These are phyloP conservation scores for Penicillium sp. DNA, from an alignment of 2,329 filamentous ascomycete species.

Conservation along the genomic window DNA sequence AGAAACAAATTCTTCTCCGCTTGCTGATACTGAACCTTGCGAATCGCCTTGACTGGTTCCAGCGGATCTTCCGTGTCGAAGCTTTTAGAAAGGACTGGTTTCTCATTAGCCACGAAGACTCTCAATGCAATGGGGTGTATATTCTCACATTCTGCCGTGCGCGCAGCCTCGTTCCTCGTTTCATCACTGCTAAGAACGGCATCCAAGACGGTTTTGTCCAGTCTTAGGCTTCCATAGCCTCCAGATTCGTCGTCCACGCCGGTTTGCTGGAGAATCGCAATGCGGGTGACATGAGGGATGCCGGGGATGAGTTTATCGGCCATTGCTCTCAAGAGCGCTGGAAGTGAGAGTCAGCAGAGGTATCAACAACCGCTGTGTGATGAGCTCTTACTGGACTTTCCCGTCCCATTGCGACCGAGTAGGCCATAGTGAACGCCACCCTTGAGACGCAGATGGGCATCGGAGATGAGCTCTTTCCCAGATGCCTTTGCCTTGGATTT, in stretches of 20 bases:
- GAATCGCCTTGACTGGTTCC: constrained; percentile 65
- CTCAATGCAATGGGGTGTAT: background rate
- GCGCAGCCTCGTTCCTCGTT: constrained; percentile 60
- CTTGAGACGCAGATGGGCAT: constrained; percentile 74
- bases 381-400: constrained; percentile 71
- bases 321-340: constrained; percentile 75
- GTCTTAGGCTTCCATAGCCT: constrained; percentile 16
- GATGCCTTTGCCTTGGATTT: constrained; percentile 60
- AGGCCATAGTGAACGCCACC: constrained; percentile 77
- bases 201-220: constrained; percentile 63
- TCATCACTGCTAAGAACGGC: constrained; percentile 66
- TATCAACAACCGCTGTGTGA: no score
- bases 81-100: constrained; percentile 62
- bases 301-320: constrained; percentile 80
- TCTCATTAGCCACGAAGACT: background rate
- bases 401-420: constrained; percentile 79
- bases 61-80: constrained; percentile 64
- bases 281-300: constrained; percentile 68
- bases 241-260: constrained; percentile 39
- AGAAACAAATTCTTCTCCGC: constrained; percentile 69
- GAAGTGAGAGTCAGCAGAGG: constrained; percentile 5
- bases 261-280: constrained; percentile 74
- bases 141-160: constrained; percentile 64
- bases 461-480: constrained; percentile 68
- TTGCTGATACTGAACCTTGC: constrained; percentile 67